phyloP scores from a whole-genome alignment of 495 filamentous ascomycete genomes.

The Lasiosphaeria miniovina region DNA sequence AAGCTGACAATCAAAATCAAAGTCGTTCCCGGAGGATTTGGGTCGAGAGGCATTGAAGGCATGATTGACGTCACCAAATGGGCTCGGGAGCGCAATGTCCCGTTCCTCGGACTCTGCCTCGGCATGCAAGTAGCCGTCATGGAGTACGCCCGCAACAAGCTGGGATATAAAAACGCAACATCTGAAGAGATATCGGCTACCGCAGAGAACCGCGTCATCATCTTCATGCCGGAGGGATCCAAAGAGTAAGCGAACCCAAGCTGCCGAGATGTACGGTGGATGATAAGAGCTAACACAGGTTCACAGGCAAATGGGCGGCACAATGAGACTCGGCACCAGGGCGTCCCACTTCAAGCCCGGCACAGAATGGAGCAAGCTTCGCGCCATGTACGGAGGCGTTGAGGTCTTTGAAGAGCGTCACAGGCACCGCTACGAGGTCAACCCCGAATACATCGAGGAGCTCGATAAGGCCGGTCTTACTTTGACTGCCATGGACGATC shows the following conservation, averaged over 20 bases:
- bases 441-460: conserved; percentile 61
- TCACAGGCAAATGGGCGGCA: conserved; percentile 68
- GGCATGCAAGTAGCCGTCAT: conserved; percentile 97
- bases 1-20: background rate
- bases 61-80: conserved; percentile 83
- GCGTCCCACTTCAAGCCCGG: conserved; percentile 71
- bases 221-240: conserved; percentile 81
- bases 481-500: conserved; percentile 78
- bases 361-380: conserved; percentile 76
- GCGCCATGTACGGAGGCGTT: conserved; percentile 63
- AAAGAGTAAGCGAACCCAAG: background rate
- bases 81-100: conserved; percentile 75
- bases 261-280: background rate
- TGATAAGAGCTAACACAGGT: background rate
- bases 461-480: conserved; percentile 57
- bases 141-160: conserved; percentile 76
- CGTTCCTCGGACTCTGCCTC: conserved; percentile 89
- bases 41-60: conserved; percentile 72
- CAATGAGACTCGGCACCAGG: conserved; percentile 83
- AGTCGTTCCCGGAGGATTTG: conserved; percentile 79
- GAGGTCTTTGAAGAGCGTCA: conserved; percentile 61
- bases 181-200: conserved; percentile 63
- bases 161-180: conserved; percentile 56
- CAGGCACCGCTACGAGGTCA: conserved; percentile 74
- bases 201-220: conserved; percentile 62